Percentiles rank a stretch among this genome's conserved stretches.
Evolutionary conservation across 306 rosid genomes (phyloP).

Genomic region (Vigna hirtella): DNA sequence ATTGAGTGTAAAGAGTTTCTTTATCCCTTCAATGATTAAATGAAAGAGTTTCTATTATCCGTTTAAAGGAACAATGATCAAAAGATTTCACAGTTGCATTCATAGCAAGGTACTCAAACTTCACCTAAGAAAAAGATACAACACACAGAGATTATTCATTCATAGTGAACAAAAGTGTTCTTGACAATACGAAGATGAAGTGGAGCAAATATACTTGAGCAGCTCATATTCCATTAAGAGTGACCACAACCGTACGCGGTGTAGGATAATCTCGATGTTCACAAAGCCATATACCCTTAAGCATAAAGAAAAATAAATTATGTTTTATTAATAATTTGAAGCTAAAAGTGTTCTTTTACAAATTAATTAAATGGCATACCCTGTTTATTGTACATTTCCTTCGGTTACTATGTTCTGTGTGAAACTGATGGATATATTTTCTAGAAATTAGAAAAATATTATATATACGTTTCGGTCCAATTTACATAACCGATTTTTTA

Average conservation of each 20-base stretch:
- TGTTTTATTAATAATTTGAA: no score
- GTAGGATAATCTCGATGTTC: conserved; percentile 1
- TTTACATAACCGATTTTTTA: no score
- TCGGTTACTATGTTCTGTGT: no score
- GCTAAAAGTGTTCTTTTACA: no score
- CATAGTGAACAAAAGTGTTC: neutral
- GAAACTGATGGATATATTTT: no score
- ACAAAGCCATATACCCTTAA: conserved; percentile 22
- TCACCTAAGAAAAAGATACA: neutral
- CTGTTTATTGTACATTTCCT: no score
- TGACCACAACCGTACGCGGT: neutral
- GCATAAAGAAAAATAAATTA: neutral
- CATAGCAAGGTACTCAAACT: neutral
- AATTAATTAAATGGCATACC: no score
- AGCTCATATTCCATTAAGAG: neutral
- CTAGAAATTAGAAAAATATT: no score
- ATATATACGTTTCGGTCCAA: no score
- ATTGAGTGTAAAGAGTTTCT: no score
- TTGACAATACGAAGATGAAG: neutral
- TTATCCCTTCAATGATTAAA: no score
- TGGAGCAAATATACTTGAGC: neutral
- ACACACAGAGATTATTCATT: neutral
- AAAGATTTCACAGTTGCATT: neutral
- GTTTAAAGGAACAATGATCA: neutral
- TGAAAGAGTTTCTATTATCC: neutral